Base-by-base conservation (phyloP, 1,284 basidiomycete species). In the Uromyces viciae-fabae region DNA sequence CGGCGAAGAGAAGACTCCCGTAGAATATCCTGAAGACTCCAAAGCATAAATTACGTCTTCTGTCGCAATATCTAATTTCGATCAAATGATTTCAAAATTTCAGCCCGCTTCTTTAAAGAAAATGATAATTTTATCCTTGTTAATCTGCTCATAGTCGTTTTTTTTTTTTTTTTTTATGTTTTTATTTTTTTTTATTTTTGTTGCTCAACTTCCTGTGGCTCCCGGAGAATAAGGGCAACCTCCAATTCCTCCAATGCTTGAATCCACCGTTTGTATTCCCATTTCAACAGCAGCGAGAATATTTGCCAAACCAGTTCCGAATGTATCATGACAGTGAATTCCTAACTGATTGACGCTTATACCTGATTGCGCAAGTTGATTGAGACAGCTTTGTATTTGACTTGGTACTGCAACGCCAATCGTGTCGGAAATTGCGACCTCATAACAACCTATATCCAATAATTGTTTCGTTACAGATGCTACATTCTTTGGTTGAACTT, bases 211-310 rank as follows among this genome's bases (percentile, higher is more conserved):
- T n/a, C 94, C 94, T 0, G 93, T 95, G 4, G 94, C 94, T 0
- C 95, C 95, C 0, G 95, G 95, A 0, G 94, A 94, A 86, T 95
- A 98, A 0, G 95, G 95, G 84, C 95, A 98, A 17, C 95, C 94
- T 1, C 95, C 95, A 0, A 98, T 89, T 0, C 95, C 94, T 4
- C 91, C 93, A 5, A 97, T 90, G 1, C 92, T 92, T 3, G 87
- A 84, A 82, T 89, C 88, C 31, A 88, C 86, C 1, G 87, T 87
- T 2, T 83, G 80, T 2, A 95, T 87, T 11, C 88, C 88, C 81
- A 81, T 38, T 42, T 81, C 81, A 1, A 88, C 85, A 22, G 87
- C 84, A 43, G 88, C 84, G 7, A 89, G 83, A 11, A 89, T 86
- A 38, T 88, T 88, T 0, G 88, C 85, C 0, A 89, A 83, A 1